These are phyloP conservation scores for Cardiospermum halicacabum DNA, from an alignment of 345 rosid genomes.

Conservation along the genomic window DNA sequence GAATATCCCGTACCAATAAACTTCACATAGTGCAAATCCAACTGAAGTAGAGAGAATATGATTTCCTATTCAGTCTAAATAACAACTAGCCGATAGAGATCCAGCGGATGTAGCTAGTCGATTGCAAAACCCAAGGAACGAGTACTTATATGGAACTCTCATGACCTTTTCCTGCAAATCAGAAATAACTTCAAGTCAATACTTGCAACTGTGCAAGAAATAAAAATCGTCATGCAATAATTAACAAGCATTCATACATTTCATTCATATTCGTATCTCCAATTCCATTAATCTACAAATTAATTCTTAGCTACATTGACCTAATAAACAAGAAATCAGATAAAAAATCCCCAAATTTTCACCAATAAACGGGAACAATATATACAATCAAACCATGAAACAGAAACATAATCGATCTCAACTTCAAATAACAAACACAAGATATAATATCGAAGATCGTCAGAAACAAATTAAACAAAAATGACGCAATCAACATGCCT, in stretches of 20 bases:
- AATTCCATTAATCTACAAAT: no score
- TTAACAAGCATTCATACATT: background rate
- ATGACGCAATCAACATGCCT: constrained; percentile 48
- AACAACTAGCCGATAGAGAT: constrained; percentile 47
- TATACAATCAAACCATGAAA: background rate
- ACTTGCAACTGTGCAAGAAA: no score
- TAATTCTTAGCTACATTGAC: background rate
- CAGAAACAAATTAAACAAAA: no score
- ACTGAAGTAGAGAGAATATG: background rate
- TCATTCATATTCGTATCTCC: no score
- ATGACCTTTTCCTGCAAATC: constrained; percentile 78
- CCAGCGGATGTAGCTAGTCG: constrained; percentile 75
- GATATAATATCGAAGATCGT: background rate
- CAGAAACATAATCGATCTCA: background rate
- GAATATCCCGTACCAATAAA: constrained; percentile 1
- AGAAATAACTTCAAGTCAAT: no score
- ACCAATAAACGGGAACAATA: no score
- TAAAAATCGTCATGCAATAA: background rate
- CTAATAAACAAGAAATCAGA: background rate
- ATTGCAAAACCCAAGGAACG: constrained; percentile 95
- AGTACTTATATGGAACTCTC: constrained; percentile 84
- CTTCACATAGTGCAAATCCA: background rate
- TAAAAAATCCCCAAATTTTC: background rate
- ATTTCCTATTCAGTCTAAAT: background rate
- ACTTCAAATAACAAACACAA: background rate